Percentiles rank a stretch among this genome's conserved stretches.
These are phyloP conservation scores for Corynespora cassiicola DNA, from an alignment of 2,329 filamentous ascomycete genomes.

Conservation along the genomic window DNA sequence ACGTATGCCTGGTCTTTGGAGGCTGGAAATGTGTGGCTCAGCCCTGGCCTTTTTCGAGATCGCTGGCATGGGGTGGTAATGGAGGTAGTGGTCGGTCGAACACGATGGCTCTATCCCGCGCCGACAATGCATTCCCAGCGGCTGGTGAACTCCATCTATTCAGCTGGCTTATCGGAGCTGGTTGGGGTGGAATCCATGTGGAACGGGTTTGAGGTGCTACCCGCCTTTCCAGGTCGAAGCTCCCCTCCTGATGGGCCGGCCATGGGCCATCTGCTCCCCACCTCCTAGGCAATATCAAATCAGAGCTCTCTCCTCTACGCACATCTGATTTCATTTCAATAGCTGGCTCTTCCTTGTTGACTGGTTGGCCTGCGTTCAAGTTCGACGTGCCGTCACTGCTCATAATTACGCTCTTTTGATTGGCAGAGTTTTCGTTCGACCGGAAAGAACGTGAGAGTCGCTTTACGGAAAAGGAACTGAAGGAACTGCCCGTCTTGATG, in stretches of 20 bases:
- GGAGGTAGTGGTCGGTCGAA: background rate
- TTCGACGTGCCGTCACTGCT: too few species aligned
- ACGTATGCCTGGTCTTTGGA: background rate
- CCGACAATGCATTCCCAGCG: too few species aligned
- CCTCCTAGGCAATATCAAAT: too few species aligned
- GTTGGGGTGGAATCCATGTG: too few species aligned
- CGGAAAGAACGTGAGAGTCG: slow-evolving; percentile 5
- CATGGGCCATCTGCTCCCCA: too few species aligned
- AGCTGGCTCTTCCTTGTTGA: background rate
- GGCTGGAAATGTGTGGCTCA: background rate
- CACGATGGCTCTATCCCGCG: too few species aligned
- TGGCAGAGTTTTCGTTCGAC: slow-evolving; percentile 2
- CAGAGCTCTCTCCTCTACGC: too few species aligned
- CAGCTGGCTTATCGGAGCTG: too few species aligned
- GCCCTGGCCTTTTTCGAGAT: background rate
- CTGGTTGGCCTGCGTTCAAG: background rate
- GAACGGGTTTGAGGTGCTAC: too few species aligned
- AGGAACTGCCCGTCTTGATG: slow-evolving; percentile 21
- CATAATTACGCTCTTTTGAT: background rate
- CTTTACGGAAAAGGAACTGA: slow-evolving; percentile 35
- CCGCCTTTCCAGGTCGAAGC: too few species aligned
- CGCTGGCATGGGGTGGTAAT: background rate
- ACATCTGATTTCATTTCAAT: slow-evolving; percentile 3
- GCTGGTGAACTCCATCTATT: too few species aligned
- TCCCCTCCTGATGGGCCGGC: too few species aligned